Evolutionary conservation across 345 rosid species (phyloP).

Genomic region (Linum usitatissimum): DNA sequence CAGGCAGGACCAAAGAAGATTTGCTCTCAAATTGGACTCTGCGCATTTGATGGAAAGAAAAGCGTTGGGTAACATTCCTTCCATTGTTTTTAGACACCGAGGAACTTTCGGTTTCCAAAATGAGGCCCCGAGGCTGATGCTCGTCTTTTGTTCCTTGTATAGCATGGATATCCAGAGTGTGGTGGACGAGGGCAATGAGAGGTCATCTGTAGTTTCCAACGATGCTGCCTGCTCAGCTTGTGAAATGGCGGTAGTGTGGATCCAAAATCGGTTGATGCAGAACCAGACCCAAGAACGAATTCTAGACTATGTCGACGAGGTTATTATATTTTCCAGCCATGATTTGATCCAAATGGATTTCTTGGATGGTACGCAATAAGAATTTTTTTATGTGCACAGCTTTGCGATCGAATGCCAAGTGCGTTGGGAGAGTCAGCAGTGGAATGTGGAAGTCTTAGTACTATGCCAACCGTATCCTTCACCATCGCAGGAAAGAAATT

Average conservation of each 20-base stretch:
- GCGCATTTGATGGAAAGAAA: slow-evolving; percentile 17
- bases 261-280: slow-evolving; percentile 18
- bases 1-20: slow-evolving; percentile 19
- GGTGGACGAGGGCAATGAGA: slow-evolving; percentile 14
- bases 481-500: slow-evolving; percentile 18
- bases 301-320: slow-evolving; percentile 16
- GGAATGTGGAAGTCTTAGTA: slow-evolving; percentile 18
- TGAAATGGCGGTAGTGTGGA: slow-evolving; percentile 29
- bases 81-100: background rate
- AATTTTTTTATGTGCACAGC: slow-evolving; percentile 8
- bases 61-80: slow-evolving; percentile 13
- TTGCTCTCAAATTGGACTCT: slow-evolving; percentile 22
- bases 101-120: background rate
- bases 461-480: slow-evolving; percentile 22
- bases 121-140: background rate
- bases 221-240: slow-evolving; percentile 24
- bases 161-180: slow-evolving; percentile 21
- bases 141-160: background rate
- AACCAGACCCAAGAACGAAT: slow-evolving; percentile 20
- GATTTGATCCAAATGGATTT: no score
- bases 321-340: no score
- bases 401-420: slow-evolving; percentile 21
- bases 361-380: background rate
- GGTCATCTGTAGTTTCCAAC: slow-evolving; percentile 11
- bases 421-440: slow-evolving; percentile 20